Evolutionary conservation across 2,329 filamentous ascomycete genomes (phyloP), one percentile per base, ranked within the genome.

Genomic region (Colletotrichum liriopes): DNA sequence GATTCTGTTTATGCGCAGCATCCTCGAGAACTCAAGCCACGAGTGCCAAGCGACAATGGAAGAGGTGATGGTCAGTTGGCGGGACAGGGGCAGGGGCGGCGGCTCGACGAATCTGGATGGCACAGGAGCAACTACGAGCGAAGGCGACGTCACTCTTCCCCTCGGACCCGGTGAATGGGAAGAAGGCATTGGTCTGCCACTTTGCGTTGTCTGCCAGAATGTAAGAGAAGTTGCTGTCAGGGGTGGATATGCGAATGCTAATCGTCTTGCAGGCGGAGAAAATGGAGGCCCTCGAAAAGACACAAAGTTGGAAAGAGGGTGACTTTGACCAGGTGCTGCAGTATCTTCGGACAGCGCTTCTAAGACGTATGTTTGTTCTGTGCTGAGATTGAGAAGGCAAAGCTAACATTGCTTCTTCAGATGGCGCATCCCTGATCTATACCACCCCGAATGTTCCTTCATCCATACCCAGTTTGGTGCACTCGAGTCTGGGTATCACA

Each of bases 241-340:
- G n/a, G 14, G 8, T 2, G 20, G 26, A 14, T 1, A 29, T 5
- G 20, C 58, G 61, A 35, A 5, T 61, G 56, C 77, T 81, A 77
- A 78, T 78, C 70, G 63, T 51, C 6, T 51, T 23, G 9, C 75
- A 94, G 92, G 90, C 94, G 18, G 94, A 97, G 82, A 95, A 94
- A 81, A 97, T 98, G 81, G 95, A 98, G 79, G 89, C 91, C 49
- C 83, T 99, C 70, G 96, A 98, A 83, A 94, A 94, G 81, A 95
- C 94, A 62, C 92, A 95, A 71, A 91, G 93, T 18, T 99, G 96
- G 95, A 96, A 95, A 82, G 96, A 99, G 82, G 94, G 97, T 76
- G 93, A 97, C 77, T 99, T 99, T 78, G 96, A 99, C 81, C 95
- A 96, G 76, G 94, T 99, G 54, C 88, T 98, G 71, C 96, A 99